Evolutionary conservation across 2,329 filamentous ascomycete genomes (phyloP).

Genomic region (Karstenula rhodostoma): DNA sequence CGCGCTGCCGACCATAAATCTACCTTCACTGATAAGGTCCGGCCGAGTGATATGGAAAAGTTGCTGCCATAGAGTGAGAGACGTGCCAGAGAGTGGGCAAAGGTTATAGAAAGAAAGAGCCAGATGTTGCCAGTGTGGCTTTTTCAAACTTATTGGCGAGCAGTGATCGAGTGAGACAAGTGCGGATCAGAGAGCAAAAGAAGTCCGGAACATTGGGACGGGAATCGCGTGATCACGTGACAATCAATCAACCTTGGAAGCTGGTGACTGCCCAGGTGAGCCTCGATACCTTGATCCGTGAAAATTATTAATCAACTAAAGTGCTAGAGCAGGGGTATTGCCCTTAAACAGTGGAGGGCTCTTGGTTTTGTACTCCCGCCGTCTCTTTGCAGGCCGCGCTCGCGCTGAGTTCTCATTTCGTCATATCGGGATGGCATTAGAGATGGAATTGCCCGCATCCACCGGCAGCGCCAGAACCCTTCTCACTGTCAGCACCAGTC

Average conservation of each 20-base stretch:
- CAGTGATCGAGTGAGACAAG: not conserved
- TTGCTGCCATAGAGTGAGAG: not conserved
- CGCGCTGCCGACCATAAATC: not conserved
- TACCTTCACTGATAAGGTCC: not conserved
- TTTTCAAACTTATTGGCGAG: not conserved
- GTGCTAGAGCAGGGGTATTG: not conserved
- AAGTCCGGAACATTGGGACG: not conserved
- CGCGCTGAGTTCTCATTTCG: slow-evolving; percentile 30
- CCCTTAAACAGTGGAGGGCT: not conserved
- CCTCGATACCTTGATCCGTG: not conserved
- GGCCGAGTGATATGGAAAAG: not conserved
- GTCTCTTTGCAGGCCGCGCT: not conserved
- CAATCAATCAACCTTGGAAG: not conserved
- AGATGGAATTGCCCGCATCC: slow-evolving; percentile 60
- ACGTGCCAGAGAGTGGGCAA: not conserved
- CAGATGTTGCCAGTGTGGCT: not conserved
- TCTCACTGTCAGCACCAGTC: slow-evolving; percentile 24
- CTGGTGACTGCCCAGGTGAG: not conserved
- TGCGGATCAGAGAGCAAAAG: not conserved
- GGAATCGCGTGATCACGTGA: slow-evolving; percentile 11
- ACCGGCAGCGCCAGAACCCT: slow-evolving; percentile 63
- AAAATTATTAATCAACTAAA: not conserved
- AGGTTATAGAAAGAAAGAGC: not conserved
- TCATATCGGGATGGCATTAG: slow-evolving; percentile 56
- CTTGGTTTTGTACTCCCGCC: not conserved